Evolutionary conservation across 2,329 filamentous ascomycete species (phyloP), one percentile per base, ranked within the genome.

Genomic region (Hortaea sp.): DNA sequence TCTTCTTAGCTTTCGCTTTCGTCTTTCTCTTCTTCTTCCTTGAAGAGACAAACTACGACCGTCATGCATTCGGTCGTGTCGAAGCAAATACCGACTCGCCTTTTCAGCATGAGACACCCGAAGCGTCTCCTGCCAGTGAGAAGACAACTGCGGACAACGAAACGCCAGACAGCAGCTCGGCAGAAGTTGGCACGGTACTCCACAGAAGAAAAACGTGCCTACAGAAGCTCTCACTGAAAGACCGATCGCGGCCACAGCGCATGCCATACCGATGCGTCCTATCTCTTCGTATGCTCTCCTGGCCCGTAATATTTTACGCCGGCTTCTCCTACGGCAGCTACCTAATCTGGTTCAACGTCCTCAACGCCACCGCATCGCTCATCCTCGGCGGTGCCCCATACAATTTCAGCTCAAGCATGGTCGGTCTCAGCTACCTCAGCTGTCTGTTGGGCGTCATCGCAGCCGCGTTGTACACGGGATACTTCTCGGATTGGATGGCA

Each of bases 41-140:
- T 66, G 78, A 81, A 56, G 77, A 81, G 57, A 78, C 77, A 3
- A 79, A 75, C 54, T 78, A 72, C 45, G 55, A 55, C 42, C 47
- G 54, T 27, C 12, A 6, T 10, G 4, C 34, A 7, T 4, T 30
- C 20, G 30, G 7, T 7, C 39, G 44, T 10, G 20, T 34, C 12
- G 39, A 39, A n/a, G 43, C 48, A 13, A 35, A 20, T 20, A n/a
- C 2, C 32, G 32, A 9, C 32, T 35, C 32, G n/a, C 20, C 20
- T 20, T 20, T 20, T 20, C 20, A 4, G 20, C 20, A 20, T 20
- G n/a, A n/a, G 32, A 35, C 32, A 9, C 32, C 32, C 7, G 29
- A 2, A 40, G 40, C 5, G 13, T 13, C 29, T 12, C n/a, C 5
- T 13, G 7, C n/a, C 2, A 11, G 12, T 12, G 42, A 50, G 20